Evolutionary conservation across 2,329 filamentous ascomycete species (phyloP).

Genomic region (Penicillium aurantiogriseum): DNA sequence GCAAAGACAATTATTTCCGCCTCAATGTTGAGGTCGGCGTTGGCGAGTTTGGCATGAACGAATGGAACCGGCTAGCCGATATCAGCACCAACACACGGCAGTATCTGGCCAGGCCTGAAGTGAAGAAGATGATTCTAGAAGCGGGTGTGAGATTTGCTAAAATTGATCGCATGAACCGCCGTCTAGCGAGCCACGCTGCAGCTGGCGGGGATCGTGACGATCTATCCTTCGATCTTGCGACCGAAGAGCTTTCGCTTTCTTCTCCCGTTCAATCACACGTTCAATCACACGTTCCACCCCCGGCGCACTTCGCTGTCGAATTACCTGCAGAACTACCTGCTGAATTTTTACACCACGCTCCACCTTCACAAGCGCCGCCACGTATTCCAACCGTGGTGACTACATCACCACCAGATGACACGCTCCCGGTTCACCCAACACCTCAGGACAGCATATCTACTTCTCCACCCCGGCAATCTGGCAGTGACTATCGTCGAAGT

Average conservation of each 20-base stretch:
- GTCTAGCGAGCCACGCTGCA: conserved; percentile 56
- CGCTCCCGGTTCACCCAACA: conserved; percentile 29
- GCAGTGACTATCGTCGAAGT: conserved; percentile 37
- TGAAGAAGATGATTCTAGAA: conserved; percentile 73
- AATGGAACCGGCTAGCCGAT: conserved; percentile 90
- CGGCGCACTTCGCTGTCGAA: conserved; percentile 55
- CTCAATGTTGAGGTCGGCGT: conserved; percentile 97
- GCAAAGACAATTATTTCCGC: conserved; percentile 86
- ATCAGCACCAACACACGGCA: conserved; percentile 89
- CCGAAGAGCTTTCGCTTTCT: conserved; percentile 26
- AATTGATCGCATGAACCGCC: conserved; percentile 72
- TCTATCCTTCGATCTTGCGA: conserved; percentile 30
- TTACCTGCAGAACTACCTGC: conserved; percentile 62
- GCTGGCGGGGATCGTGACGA: conserved; percentile 32
- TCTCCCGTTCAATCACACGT: conserved; percentile 26
- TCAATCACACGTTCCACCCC: conserved; percentile 38
- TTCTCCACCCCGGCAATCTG: conserved; percentile 28
- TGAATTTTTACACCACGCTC: conserved; percentile 38
- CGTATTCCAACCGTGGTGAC: conserved; percentile 19
- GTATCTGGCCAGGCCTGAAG: conserved; percentile 71
- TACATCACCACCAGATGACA: conserved; percentile 30
- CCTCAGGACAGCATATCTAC: conserved; percentile 27
- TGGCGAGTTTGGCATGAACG: conserved; percentile 97
- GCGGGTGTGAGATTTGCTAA: conserved; percentile 79
- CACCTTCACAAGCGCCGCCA: conserved; percentile 18